Evolutionary conservation across 768 basidiomycete genomes (phyloP), one percentile per base, ranked within the genome.

Genomic region (Fistulinella prunicolor): DNA sequence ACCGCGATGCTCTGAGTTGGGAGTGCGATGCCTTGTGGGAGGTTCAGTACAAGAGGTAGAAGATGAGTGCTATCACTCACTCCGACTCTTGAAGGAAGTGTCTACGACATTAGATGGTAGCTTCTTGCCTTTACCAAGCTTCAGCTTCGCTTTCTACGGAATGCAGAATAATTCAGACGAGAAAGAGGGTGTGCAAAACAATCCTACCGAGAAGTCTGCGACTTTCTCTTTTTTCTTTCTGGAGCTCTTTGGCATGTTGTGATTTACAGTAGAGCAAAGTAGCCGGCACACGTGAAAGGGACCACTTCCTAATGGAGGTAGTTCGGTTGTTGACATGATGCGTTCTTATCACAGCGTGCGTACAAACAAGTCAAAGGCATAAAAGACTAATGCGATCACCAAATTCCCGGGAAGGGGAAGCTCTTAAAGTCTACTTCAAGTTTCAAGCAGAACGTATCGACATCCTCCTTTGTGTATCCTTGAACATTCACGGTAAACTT

Each of bases 101-200:
- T 98, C 91, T 56, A 97, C 81, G 6, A 82, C 89, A 76, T 98
- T 98, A 38, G 71, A 76, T 9, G 93, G 76, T 9, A 73, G 64
- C 58, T 86, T 81, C 67, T 94, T 98, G 37, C 90, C 93, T 66
- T 95, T 99, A 29, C 95, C 95, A 42, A 99, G 87, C 68, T 96
- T 99, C 30, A 96, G 77, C 67, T 89, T 97, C 21, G 91, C 83
- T 91, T 94, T 97, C 92, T 97, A 66, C 21, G 23, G 48, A 34
- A 23, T 13, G 38, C 26, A 29, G 16, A 22, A 20, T 14, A 21
- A 48, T 32, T 43, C 10, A 49, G 48, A 49, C 34, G 36, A 37
- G 26, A 9, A 36, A 42, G 28, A 20, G 39, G 13, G 35, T n/a
- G 28, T 14, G 38, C 17, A 3, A 23, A 37, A 6, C 9, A 10